A percentile compares a stretch with the other conserved stretches of the same genome.
phyloP scores from a whole-genome alignment of 306 rosid genomes.

The Begonia peltatifolia region DNA sequence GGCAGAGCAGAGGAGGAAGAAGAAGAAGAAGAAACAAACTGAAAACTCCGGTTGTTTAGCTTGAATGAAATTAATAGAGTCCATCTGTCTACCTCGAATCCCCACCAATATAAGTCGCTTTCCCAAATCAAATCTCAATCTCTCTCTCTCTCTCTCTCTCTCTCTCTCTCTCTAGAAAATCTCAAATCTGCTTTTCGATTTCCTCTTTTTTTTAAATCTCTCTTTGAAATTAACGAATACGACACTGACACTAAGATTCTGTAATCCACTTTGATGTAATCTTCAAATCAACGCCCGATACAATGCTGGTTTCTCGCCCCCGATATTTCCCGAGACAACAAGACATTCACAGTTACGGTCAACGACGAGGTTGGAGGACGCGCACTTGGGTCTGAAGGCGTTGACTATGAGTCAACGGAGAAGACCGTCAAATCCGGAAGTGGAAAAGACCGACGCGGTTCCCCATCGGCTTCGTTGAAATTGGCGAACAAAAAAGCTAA shows the following conservation, averaged over 20 bases:
- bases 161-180: slow-evolving; percentile 42
- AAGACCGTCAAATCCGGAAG: neutral
- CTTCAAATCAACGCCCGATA: neutral
- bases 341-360: neutral
- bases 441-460: neutral
- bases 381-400: neutral
- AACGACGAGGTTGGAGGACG: neutral
- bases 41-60: too few relatives aligned
- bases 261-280: neutral
- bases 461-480: neutral
- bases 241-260: slow-evolving; percentile 1
- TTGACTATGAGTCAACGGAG: neutral
- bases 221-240: neutral
- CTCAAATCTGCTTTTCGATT: slow-evolving; percentile 9
- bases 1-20: neutral
- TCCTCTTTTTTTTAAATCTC: neutral
- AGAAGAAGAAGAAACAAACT: neutral
- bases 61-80: too few relatives aligned
- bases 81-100: too few relatives aligned
- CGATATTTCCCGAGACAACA: neutral
- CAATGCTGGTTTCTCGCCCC: neutral
- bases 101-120: slow-evolving; percentile 18
- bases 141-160: slow-evolving; percentile 43
- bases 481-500: too few relatives aligned
- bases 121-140: slow-evolving; percentile 57